Percentiles rank a stretch among this genome's conserved stretches.
phyloP scores from a whole-genome alignment of 78 protist genomes.

The Parvularia atlantis region DNA sequence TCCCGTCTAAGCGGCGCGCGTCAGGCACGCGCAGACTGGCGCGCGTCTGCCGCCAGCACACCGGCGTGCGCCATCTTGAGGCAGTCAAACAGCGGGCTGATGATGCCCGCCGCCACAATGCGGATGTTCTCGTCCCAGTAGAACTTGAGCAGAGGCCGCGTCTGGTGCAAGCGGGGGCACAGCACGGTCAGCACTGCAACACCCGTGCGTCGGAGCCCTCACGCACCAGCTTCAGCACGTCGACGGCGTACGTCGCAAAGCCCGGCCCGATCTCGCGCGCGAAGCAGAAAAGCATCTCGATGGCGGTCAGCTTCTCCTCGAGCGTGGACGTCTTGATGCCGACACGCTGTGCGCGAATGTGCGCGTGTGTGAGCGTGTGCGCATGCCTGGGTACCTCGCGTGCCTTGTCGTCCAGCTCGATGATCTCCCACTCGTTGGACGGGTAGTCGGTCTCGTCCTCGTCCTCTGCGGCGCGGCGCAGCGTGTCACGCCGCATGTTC shows the following conservation, averaged over 20 bases:
- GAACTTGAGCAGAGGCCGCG: conserved; percentile 43
- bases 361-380: too few relatives aligned
- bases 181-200: conserved; percentile 4
- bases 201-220: neutral
- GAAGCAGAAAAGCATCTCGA: conserved; percentile 46
- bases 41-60: too few relatives aligned
- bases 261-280: conserved; percentile 34
- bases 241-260: conserved; percentile 33
- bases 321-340: conserved; percentile 38
- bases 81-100: too few relatives aligned
- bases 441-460: conserved; percentile 2
- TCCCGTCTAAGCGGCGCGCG: too few relatives aligned
- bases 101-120: too few relatives aligned
- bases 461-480: neutral
- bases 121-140: conserved; percentile 34
- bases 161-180: too few relatives aligned
- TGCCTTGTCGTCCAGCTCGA: neutral
- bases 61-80: too few relatives aligned
- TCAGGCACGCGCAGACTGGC: too few relatives aligned
- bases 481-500: too few relatives aligned
- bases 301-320: conserved; percentile 70
- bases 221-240: conserved; percentile 1
- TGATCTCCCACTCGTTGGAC: conserved; percentile 17
- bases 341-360: conserved; percentile 7
- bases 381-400: too few relatives aligned